Evolutionary conservation across 306 rosid genomes (phyloP).

Genomic region (Canavalia gladiata): DNA sequence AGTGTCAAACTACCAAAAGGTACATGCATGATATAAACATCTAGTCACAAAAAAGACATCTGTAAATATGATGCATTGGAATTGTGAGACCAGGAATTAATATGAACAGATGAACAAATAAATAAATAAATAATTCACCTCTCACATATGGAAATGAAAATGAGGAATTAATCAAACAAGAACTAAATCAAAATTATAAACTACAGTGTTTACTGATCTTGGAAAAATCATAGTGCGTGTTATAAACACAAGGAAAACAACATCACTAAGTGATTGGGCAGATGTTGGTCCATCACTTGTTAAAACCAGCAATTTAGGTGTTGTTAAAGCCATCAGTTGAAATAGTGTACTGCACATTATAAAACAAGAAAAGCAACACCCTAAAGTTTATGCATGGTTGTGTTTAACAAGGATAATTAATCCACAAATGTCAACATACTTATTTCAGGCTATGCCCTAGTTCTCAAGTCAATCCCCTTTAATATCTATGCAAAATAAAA

Average conservation of each 20-base stretch:
- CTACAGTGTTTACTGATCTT: neutral
- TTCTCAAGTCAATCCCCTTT: neutral
- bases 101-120: neutral
- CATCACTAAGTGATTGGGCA: conserved; percentile 1
- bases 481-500: conserved; percentile 33
- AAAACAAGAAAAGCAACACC: conserved; percentile 14
- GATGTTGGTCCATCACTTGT: neutral
- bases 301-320: neutral
- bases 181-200: conserved; percentile 19
- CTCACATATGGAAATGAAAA: conserved; percentile 1
- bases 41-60: neutral
- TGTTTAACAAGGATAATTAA: conserved; percentile 12
- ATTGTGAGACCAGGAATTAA: neutral
- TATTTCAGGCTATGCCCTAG: neutral
- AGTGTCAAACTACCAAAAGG: conserved; percentile 15
- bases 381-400: conserved; percentile 23
- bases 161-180: neutral
- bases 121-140: neutral
- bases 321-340: neutral
- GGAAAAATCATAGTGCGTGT: neutral
- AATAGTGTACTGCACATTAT: neutral
- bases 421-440: neutral
- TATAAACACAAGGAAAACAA: conserved; percentile 15
- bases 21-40: neutral
- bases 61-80: neutral